A percentile compares a stretch with the other conserved stretches of the same genome.
Evolutionary conservation across 2,329 filamentous ascomycete genomes (phyloP).

Genomic region (Ascochyta clinopodiicola): DNA sequence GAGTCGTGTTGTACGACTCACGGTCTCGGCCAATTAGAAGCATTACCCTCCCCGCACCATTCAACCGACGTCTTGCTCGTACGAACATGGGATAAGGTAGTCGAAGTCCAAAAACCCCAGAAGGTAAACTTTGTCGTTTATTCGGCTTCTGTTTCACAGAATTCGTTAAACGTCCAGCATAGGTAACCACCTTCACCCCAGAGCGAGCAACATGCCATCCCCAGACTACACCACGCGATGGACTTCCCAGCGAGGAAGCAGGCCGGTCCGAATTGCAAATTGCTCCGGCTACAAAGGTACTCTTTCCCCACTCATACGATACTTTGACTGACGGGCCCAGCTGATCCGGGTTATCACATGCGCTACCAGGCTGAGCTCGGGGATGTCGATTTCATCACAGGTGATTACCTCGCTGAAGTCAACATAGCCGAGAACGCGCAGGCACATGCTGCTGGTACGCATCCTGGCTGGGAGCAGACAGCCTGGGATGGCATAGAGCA

Average conservation of each 20-base stretch:
- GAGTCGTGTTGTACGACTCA: conserved; percentile 31
- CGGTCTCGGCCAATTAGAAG: conserved; percentile 22
- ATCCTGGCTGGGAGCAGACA: conserved; percentile 55
- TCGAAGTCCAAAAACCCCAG: not conserved
- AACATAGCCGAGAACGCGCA: conserved; percentile 57
- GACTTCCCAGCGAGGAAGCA: conserved; percentile 34
- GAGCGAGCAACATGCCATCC: conserved; percentile 15
- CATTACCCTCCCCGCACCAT: conserved; percentile 18
- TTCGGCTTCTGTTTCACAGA: too few species aligned
- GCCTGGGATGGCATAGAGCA: conserved; percentile 58
- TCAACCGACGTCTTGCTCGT: not conserved
- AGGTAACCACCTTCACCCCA: not conserved
- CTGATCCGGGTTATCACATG: conserved; percentile 50
- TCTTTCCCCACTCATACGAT: not conserved
- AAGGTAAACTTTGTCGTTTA: too few species aligned
- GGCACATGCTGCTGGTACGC: conserved; percentile 49
- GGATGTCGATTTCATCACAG: conserved; percentile 51
- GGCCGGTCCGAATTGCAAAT: conserved; percentile 49
- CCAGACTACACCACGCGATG: conserved; percentile 32
- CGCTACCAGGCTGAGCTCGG: conserved; percentile 44
- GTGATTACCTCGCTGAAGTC: conserved; percentile 53
- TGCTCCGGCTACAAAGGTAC: conserved; percentile 47
- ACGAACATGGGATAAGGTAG: not conserved
- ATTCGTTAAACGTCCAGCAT: too few species aligned
- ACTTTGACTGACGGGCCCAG: conserved; percentile 20